Base-by-base conservation (phyloP, 2,329 filamentous ascomycete species). In the Bipolaris cookei region DNA sequence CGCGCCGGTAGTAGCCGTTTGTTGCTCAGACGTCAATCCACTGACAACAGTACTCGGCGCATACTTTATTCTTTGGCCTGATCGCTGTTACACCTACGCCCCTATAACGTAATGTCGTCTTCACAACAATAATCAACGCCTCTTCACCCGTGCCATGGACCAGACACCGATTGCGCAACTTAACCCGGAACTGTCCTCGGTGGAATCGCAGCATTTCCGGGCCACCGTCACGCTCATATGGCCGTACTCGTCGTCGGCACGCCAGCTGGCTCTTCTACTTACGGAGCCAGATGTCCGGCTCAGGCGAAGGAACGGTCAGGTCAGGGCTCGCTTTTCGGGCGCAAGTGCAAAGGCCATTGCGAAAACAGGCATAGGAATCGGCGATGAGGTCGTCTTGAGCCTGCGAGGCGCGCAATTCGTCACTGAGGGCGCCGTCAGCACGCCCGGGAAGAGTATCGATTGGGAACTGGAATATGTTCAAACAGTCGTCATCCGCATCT, bases 191-290 rank as follows among this genome's bases (percentile, higher is more conserved):
- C 68, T 74, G 16, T 59, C 69, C 25, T 62, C 57, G 13, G 64
- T 63, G 51, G 67, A 72, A 18, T 68, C 71, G 16, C 72, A 72
- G 63, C 67, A 72, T 18, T 72, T 97, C 30, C 83, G 86, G 56
- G 92, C 90, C 37, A 82, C 90, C 14, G 86, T 97, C 20, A 94
- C 92, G 7, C 86, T 98, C 34, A 88, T 91, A 56, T 98, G 94
- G 93, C 94, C 94, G 0, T 97, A 91, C 76, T 97, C 90, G 63
- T 90, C 89, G 20, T 86, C 91, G 23, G 89, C 85, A 28, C 85
- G 84, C 51, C 87, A 87, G 37, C 84, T 92, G 64, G 89, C 91
- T 23, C 88, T 97, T 48, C 84, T 96, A 18, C 84, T 98, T 32
- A 90, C 90, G 43, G 93, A 97, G 68, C 87, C 88, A 43, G 92